Evolutionary conservation across 202 grass and related monocot species (phyloP).

Genomic region (Zoysia matrella): DNA sequence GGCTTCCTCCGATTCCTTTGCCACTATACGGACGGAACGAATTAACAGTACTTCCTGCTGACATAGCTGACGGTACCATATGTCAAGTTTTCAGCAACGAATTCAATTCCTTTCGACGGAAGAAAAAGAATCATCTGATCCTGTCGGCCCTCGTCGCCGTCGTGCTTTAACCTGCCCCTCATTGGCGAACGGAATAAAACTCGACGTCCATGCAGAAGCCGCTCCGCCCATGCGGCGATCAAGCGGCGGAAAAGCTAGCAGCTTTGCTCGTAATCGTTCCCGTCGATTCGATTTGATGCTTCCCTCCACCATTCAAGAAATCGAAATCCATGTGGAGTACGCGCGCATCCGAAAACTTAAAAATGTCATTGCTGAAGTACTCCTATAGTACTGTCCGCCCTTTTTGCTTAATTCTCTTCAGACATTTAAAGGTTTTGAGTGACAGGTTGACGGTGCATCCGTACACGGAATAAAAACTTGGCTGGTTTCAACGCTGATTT

Average conservation of each 20-base stretch:
- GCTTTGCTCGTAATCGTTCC: background rate
- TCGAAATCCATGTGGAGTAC: background rate
- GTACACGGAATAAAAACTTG: background rate
- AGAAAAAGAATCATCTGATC: constrained; percentile 27
- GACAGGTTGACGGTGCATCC: constrained; percentile 10
- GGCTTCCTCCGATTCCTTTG: no score
- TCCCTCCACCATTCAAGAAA: constrained; percentile 15
- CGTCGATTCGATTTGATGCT: background rate
- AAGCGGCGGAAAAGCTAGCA: background rate
- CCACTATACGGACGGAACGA: no score
- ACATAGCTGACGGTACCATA: no score
- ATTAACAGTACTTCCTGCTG: no score
- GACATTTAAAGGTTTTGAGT: background rate
- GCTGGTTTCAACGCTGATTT: background rate
- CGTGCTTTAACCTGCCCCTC: background rate
- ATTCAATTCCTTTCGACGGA: background rate
- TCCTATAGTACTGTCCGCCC: background rate
- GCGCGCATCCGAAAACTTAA: no score
- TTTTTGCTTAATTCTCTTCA: background rate
- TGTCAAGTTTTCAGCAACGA: background rate
- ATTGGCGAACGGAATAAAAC: background rate
- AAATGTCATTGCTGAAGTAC: background rate
- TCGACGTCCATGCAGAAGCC: constrained; percentile 28
- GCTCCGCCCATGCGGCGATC: no score
- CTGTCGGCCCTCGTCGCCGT: constrained; percentile 16